Evolutionary conservation across 345 rosid species (phyloP).

Genomic region (Euphorbia tirucalli): DNA sequence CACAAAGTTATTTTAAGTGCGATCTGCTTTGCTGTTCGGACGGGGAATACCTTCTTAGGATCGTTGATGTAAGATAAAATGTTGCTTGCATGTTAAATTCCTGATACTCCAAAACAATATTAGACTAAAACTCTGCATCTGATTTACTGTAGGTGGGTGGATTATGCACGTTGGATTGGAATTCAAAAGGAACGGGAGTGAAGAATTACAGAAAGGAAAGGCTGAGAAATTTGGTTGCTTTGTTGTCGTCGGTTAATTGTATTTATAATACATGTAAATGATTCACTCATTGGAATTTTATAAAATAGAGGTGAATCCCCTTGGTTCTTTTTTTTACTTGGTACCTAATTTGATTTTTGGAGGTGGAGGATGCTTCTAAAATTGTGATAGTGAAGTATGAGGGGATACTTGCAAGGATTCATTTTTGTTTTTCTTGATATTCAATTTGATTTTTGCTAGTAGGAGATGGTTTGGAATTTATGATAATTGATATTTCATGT

Average conservation of each 20-base stretch:
- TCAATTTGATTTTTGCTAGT: neutral
- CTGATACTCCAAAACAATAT: neutral
- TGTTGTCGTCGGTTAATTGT: neutral
- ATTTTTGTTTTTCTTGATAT: no score
- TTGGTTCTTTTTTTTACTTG: neutral
- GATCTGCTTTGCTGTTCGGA: conserved; percentile 82
- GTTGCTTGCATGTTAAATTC: conserved; percentile 2
- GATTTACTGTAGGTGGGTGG: conserved; percentile 77
- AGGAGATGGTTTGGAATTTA: neutral
- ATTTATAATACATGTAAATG: no score
- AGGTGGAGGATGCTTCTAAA: no score
- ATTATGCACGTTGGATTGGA: conserved; percentile 88
- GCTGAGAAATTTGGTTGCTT: no score
- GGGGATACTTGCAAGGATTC: no score
- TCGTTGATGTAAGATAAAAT: conserved; percentile 70
- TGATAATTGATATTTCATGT: neutral
- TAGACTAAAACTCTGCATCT: no score
- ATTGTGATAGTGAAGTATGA: no score
- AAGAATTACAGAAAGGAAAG: no score
- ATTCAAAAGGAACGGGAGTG: conserved; percentile 55
- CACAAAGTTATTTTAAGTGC: conserved; percentile 81
- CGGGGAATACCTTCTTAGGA: conserved; percentile 95
- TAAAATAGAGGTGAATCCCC: conserved; percentile 1
- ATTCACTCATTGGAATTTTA: no score
- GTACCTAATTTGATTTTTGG: no score